Conservation (phyloP, 371 early-diverging fungal genomes). For the Rhizopus delemar region DNA sequence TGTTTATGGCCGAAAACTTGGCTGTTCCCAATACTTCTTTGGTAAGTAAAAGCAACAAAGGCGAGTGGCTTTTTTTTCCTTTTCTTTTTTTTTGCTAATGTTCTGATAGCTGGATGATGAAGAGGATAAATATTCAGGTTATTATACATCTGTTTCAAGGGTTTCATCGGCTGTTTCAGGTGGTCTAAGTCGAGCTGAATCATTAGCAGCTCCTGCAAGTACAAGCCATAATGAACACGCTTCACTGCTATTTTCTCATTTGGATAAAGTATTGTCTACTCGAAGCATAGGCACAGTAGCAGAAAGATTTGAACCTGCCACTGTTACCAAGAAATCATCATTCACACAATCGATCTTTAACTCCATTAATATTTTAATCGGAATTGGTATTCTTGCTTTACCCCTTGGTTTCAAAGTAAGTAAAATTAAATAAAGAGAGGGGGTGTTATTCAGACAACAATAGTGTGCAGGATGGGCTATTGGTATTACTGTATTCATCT, state of each 20-base stretch:
- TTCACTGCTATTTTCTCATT: constrained; percentile 24
- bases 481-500: constrained; percentile 57
- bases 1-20: constrained; percentile 55
- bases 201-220: background rate
- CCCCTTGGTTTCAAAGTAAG: constrained; percentile 65
- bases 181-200: background rate
- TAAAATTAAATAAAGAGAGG: background rate
- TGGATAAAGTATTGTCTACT: constrained; percentile 34
- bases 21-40: constrained; percentile 27
- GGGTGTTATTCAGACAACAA: background rate
- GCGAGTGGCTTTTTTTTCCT: too few relatives aligned
- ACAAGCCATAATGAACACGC: constrained; percentile 20
- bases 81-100: too few relatives aligned
- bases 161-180: background rate
- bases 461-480: constrained; percentile 65
- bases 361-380: constrained; percentile 67
- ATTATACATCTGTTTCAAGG: constrained; percentile 23
- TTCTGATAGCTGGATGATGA: constrained; percentile 33
- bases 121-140: constrained; percentile 32
- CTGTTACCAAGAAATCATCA: constrained; percentile 36
- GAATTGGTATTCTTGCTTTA: constrained; percentile 59
- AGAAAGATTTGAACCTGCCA: constrained; percentile 24
- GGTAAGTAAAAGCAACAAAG: constrained; percentile 18
- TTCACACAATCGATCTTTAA: constrained; percentile 57
- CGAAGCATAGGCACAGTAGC: constrained; percentile 40